Percentiles rank a stretch among this genome's conserved stretches.
phyloP scores from a whole-genome alignment of 2,329 filamentous ascomycete genomes.

The Microsporum canis region DNA sequence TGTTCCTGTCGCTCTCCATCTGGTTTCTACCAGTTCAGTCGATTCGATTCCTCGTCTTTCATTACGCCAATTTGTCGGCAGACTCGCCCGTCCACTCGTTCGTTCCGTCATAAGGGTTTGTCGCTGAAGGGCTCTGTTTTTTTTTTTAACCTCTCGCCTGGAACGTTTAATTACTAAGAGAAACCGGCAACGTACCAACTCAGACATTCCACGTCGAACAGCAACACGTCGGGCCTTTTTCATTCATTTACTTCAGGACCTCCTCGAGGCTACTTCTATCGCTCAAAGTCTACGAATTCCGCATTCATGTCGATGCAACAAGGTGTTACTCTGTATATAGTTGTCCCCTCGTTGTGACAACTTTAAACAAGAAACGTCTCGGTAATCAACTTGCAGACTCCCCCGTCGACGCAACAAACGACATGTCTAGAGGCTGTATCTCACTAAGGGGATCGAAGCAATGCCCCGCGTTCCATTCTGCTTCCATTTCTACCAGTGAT shows the following conservation, averaged over 20 bases:
- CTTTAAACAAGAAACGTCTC: background rate
- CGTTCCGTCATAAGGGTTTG: background rate
- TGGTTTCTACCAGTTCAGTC: background rate
- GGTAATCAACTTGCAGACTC: background rate
- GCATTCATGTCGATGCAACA: background rate
- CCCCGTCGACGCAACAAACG: conserved; percentile 4
- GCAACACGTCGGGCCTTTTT: background rate
- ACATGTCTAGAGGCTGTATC: conserved; percentile 44
- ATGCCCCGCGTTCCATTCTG: conserved; percentile 61
- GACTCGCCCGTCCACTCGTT: conserved; percentile 2
- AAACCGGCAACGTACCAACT: background rate
- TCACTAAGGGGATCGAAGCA: conserved; percentile 57
- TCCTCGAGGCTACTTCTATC: background rate
- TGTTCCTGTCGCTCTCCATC: background rate
- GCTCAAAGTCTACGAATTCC: background rate
- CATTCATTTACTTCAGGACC: background rate
- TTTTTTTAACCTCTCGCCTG: background rate
- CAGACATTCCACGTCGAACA: background rate
- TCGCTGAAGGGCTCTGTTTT: background rate
- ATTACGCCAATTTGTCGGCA: background rate
- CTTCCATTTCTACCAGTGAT: conserved; percentile 57
- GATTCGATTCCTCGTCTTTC: background rate
- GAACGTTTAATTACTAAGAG: background rate
- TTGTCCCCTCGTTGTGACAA: background rate
- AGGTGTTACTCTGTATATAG: background rate